Conservation (phyloP, 176 grass and related monocot genomes). For the Lolium rigidum region DNA sequence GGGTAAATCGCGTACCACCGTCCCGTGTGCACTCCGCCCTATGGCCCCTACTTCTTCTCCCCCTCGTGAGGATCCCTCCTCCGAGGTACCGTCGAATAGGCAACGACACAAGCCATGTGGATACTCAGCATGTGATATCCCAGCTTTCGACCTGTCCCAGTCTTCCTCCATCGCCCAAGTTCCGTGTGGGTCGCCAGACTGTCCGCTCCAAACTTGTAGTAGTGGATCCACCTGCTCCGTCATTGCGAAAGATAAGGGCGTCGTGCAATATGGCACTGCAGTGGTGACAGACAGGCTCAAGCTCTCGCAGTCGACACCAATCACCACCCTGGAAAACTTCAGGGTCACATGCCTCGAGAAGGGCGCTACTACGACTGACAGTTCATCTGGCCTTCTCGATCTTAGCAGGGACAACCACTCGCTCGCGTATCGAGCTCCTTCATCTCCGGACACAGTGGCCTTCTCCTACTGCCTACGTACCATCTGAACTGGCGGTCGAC, state of each 20-base stretch:
- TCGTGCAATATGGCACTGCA: not conserved
- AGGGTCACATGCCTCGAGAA: conserved; percentile 45
- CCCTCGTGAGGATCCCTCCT: no score
- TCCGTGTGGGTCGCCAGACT: no score
- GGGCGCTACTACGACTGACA: not conserved
- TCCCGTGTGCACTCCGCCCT: no score
- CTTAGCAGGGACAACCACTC: no score
- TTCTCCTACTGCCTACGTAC: conserved; percentile 66
- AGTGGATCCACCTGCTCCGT: no score
- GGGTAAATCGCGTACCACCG: no score
- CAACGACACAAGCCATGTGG: conserved; percentile 58
- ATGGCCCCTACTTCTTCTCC: no score
- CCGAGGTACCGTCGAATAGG: no score
- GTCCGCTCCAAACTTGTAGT: no score
- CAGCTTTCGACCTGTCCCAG: conserved; percentile 49
- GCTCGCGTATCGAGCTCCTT: not conserved
- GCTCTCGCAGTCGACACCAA: not conserved
- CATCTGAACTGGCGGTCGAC: not conserved
- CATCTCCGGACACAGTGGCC: conserved; percentile 24
- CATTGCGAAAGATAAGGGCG: no score
- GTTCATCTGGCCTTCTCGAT: no score
- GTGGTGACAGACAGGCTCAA: not conserved
- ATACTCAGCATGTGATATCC: not conserved
- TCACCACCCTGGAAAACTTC: conserved; percentile 26
- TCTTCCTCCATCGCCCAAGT: conserved; percentile 52